These are phyloP conservation scores for Moelleriella libera DNA, from an alignment of 2,329 filamentous ascomycete species.

Conservation along the genomic window DNA sequence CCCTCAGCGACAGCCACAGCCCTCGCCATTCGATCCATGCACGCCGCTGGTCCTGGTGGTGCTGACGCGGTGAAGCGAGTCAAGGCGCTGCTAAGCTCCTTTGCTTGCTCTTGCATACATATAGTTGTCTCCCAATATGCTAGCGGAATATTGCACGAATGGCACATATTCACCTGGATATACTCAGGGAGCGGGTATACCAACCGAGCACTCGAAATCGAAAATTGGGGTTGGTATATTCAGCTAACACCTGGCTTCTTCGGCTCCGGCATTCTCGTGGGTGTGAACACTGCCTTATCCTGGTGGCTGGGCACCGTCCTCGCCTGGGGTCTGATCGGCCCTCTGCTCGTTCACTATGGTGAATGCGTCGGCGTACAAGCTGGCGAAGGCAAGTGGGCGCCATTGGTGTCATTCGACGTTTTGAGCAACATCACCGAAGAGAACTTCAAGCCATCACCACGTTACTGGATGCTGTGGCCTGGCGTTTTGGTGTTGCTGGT, in stretches of 20 bases:
- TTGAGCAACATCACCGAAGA: conserved; percentile 14
- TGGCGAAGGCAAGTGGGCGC: conserved; percentile 16
- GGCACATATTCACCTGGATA: conserved; percentile 38
- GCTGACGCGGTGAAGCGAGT: conserved; percentile 40
- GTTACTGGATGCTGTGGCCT: conserved; percentile 29
- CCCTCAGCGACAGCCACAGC: conserved; percentile 45
- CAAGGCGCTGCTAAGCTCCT: conserved; percentile 36
- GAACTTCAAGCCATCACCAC: conserved; percentile 19
- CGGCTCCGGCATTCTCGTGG: conserved; percentile 36
- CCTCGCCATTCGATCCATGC: conserved; percentile 49
- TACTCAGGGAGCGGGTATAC: conserved; percentile 36
- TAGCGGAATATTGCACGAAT: conserved; percentile 44
- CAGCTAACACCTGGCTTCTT: conserved; percentile 48
- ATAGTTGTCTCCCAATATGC: conserved; percentile 45
- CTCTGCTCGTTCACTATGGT: conserved; percentile 32
- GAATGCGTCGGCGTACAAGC: conserved; percentile 29
- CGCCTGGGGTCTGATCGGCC: conserved; percentile 39
- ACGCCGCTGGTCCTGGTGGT: conserved; percentile 36
- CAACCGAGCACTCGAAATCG: conserved; percentile 33
- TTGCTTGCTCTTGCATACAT: conserved; percentile 32
- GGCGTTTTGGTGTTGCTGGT: conserved; percentile 29
- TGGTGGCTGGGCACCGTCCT: conserved; percentile 41
- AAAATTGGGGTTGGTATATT: conserved; percentile 49
- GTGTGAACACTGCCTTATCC: conserved; percentile 40
- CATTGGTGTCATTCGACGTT: conserved; percentile 14